Percentiles rank a stretch among this genome's conserved stretches.
Evolutionary conservation across 2,329 filamentous ascomycete genomes (phyloP).

Genomic region (Rutstroemia sp.): DNA sequence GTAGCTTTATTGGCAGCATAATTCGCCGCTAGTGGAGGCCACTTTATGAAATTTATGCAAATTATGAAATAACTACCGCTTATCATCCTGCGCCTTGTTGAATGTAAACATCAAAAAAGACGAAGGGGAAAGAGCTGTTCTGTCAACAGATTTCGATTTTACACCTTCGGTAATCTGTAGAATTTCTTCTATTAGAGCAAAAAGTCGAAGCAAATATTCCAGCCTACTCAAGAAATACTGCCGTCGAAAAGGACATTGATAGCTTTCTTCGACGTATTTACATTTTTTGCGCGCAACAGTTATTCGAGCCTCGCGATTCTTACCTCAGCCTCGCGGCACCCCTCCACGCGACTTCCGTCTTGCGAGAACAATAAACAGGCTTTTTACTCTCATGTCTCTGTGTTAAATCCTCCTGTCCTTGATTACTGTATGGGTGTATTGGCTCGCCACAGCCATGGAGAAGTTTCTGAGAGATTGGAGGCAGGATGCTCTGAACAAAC

Average conservation of each 20-base stretch:
- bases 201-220: too few relatives aligned
- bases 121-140: background rate
- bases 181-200: too few relatives aligned
- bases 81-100: background rate
- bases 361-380: background rate
- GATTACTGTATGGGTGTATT: background rate
- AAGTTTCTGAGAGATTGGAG: constrained; percentile 89
- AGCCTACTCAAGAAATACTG: too few relatives aligned
- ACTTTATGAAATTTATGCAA: background rate
- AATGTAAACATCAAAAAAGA: background rate
- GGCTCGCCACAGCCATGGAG: constrained; percentile 57
- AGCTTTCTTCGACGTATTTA: too few relatives aligned
- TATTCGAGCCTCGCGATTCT: background rate
- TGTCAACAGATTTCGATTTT: too few relatives aligned
- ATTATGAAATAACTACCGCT: background rate
- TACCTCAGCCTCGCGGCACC: constrained; percentile 11
- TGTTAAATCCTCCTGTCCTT: background rate
- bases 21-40: background rate
- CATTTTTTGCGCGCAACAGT: too few relatives aligned
- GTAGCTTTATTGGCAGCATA: too few relatives aligned
- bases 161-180: too few relatives aligned
- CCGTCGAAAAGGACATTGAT: too few relatives aligned
- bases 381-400: background rate
- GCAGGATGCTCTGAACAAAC: constrained; percentile 90
- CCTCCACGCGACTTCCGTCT: constrained; percentile 1